Conservation (phyloP, 805 yeast species). For the Cyberlindnera maclurae region DNA sequence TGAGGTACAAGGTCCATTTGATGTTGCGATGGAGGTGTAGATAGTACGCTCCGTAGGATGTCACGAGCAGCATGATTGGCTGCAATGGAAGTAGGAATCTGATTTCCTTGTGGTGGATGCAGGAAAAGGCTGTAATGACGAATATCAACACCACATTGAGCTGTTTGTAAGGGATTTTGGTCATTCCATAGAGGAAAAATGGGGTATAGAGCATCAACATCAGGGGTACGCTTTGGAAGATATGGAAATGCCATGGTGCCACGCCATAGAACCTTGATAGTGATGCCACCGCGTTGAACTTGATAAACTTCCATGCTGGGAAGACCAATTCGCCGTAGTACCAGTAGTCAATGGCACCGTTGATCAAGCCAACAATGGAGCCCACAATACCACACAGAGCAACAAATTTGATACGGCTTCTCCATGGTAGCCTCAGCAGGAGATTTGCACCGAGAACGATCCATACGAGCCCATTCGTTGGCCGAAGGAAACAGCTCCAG, state of each 20-base stretch:
- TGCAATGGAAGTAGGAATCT: conserved; percentile 82
- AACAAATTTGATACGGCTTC: conserved; percentile 6
- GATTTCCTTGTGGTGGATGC: conserved; percentile 80
- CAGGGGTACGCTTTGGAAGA: conserved; percentile 77
- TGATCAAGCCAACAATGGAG: conserved; percentile 29
- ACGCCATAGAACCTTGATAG: conserved; percentile 79
- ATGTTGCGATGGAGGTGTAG: conserved; percentile 12
- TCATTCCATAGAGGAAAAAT: conserved; percentile 40
- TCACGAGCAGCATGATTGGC: conserved; percentile 56
- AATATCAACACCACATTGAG: conserved; percentile 29
- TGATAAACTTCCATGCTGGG: conserved; percentile 63
- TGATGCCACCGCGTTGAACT: conserved; percentile 70
- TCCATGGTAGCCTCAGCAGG: conserved; percentile 6
- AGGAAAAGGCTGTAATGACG: conserved; percentile 52
- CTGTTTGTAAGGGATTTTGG: conserved; percentile 17
- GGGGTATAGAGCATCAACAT: conserved; percentile 64
- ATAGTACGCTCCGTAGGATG: conserved; percentile 32
- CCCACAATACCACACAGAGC: conserved; percentile 19
- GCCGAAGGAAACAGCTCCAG: conserved; percentile 65
- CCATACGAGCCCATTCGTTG: conserved; percentile 84
- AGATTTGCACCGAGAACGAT: conserved; percentile 40
- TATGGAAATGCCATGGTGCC: conserved; percentile 79
- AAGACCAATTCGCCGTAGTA: conserved; percentile 52
- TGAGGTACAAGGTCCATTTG: conserved; percentile 17
- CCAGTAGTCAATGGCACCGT: conserved; percentile 43